Conservation (phyloP, 2,329 filamentous ascomycete genomes). For the Mycogone perniciosa region DNA sequence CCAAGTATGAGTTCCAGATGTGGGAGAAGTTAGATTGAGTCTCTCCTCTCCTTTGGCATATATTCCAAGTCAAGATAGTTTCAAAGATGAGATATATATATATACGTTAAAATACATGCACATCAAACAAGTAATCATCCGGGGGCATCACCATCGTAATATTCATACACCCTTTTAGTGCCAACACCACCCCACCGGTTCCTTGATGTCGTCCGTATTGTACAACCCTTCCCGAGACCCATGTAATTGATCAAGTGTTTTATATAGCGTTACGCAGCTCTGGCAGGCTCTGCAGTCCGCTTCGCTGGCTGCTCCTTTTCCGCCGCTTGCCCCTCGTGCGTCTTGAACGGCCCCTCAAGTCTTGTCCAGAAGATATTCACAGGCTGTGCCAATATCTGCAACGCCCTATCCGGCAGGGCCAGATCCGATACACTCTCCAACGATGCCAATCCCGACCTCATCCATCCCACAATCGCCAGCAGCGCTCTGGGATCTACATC, state of each 20-base stretch:
- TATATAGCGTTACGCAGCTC: constrained; percentile 2
- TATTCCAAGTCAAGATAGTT: background rate
- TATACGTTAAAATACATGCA: background rate
- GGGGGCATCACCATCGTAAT: background rate
- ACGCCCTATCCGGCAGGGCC: constrained; percentile 25
- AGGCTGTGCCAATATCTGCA: constrained; percentile 30
- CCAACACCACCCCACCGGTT: background rate
- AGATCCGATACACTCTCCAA: constrained; percentile 47
- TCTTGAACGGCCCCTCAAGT: constrained; percentile 34
- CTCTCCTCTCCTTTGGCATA: background rate
- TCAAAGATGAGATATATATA: constrained; percentile 1
- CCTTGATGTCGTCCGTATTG: background rate
- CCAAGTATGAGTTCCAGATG: constrained; percentile 66
- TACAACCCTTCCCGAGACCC: background rate
- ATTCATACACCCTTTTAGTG: background rate
- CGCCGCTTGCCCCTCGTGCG: constrained; percentile 21
- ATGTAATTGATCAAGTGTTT: background rate
- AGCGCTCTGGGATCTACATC: constrained; percentile 45
- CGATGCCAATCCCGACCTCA: constrained; percentile 41
- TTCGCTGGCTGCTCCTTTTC: constrained; percentile 1
- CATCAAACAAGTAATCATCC: background rate
- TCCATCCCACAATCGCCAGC: constrained; percentile 51
- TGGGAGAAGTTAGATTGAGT: constrained; percentile 50
- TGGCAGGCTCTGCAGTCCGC: background rate
- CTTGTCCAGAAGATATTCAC: constrained; percentile 40